Evolutionary conservation across 108 stramenopile genomes (phyloP), one percentile per base, ranked within the genome.

Genomic region (Poteriospumella lacustris): DNA sequence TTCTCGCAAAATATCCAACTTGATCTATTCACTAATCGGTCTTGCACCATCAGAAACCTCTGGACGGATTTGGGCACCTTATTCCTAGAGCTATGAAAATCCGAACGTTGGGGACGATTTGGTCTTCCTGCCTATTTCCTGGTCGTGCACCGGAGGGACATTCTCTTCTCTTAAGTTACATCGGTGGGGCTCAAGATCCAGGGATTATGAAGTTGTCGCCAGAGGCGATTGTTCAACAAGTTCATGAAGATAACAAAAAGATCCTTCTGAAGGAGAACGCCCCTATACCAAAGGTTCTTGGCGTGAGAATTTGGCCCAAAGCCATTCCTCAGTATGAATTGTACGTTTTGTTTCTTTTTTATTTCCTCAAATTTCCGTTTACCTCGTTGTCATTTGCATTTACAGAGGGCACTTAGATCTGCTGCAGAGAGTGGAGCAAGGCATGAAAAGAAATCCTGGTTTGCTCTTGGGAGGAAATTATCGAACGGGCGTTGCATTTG

Each of bases 261-360:
- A 88, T 94, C 1, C 80, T 97, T 26, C 83, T 97, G 58, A 89
- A 93, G 76, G 41, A 43, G 1, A 87, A 88, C 78, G 94, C 93
- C 5, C 93, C 95, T 0, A 42, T 81, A 19, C 91, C 91, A 2
- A 94, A 94, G 81, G 82, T 93, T 0, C 75, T 95, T 43, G 94
- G 93, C 0, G 68, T 90, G 19, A 89, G 90, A 78, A 68, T 95
- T n/a, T 96, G 94, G 94, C 91, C 90, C 1, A 93, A 83, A 15
- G 96, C 95, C 58, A 97, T 97, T 81, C 96, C 95, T 39, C 92
- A 94, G 80, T 95, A 95, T 78, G 84, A 89, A 78, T 78, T 85
- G 64, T 68, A 68, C 24, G 64, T 68, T n/a, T 36, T 15, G 64
- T 39, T 40, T 19, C 19, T 68, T 19, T 36, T 36, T 36, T 36